These are phyloP conservation scores for Exobasidium cylindrosporum DNA, from an alignment of 1,284 basidiomycete species.

Conservation along the genomic window DNA sequence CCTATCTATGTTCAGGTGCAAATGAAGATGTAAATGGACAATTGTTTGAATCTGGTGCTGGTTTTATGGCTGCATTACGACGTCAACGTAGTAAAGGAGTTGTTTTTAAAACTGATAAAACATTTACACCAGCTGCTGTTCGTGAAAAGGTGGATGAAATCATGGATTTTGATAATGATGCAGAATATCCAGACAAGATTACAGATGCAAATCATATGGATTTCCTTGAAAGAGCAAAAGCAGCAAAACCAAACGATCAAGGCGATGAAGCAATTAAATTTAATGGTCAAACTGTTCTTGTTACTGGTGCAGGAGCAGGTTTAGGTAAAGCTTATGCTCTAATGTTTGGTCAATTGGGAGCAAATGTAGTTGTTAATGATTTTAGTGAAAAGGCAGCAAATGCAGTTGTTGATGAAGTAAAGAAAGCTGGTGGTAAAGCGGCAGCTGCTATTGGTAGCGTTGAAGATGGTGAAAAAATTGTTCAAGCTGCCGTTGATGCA, in stretches of 20 bases:
- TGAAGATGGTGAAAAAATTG: slow-evolving; percentile 83
- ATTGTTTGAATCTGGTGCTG: slow-evolving; percentile 90
- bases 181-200: slow-evolving; percentile 70
- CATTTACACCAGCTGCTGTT: slow-evolving; percentile 88
- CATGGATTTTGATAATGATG: slow-evolving; percentile 70
- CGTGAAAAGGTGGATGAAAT: slow-evolving; percentile 61
- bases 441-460: slow-evolving; percentile 79
- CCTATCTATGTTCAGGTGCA: slow-evolving; percentile 48
- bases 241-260: slow-evolving; percentile 71
- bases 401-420: slow-evolving; percentile 81
- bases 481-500: slow-evolving; percentile 79
- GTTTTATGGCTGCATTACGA: slow-evolving; percentile 85
- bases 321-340: slow-evolving; percentile 87
- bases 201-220: slow-evolving; percentile 63
- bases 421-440: slow-evolving; percentile 83
- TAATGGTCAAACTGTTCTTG: slow-evolving; percentile 84
- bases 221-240: slow-evolving; percentile 69
- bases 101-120: slow-evolving; percentile 84
- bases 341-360: slow-evolving; percentile 85
- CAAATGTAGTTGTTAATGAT: slow-evolving; percentile 96
- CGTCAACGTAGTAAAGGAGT: slow-evolving; percentile 85
- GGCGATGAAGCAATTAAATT: slow-evolving; percentile 69
- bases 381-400: slow-evolving; percentile 80
- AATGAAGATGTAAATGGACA: slow-evolving; percentile 70
- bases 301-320: slow-evolving; percentile 68